Base-by-base conservation (phyloP, 164 flowering plant species). In the Amborella trichopoda region DNA sequence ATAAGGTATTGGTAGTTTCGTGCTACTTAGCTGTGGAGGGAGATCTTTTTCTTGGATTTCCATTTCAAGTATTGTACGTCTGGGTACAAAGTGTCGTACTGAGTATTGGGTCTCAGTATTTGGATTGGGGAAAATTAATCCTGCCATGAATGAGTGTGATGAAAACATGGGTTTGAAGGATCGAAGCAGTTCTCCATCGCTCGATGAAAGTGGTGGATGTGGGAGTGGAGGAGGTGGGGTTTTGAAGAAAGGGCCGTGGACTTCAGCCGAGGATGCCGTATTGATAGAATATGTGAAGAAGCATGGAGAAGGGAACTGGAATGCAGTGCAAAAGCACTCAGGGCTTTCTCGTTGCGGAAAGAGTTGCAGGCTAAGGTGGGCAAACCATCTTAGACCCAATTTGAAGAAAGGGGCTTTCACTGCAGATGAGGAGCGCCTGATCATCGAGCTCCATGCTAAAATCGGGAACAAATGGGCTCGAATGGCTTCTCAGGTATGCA, bases 381-480 rank as follows among this genome's bases (percentile, higher is more conserved):
- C 95, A 23, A 86, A 86, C 70, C 95, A 86, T 50, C 59, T 82
- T 13, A 76, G 86, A 55, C 95, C 95, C 26, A 78, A 86, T 61
- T 62, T 86, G 72, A 86, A 75, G 60, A 86, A 82, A 47, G 95
- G 93, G 23, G 70, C 95, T 46, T 82, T 86, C 58, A 82, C 84
- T 14, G 43, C 64, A 17, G 89, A 86, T 22, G 95, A 86, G 60
- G 95, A 82, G 48, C 68, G 49, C 17, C 45, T 64, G 12, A 86
- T 86, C 33, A 66, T 80, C 56, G 86, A 80, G 60, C 86, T 86
- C 33, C 95, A 82, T 69, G 80, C 86, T 52, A 73, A 71, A 61
- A 69, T 82, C 80, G 95, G 95, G 34, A 86, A 86, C 67, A 82
- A 82, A 53, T 86, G 95, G 95, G 95, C 95, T 22, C 72, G 84